A percentile compares a stretch with the other conserved stretches of the same genome.
phyloP scores from a whole-genome alignment of 1,284 basidiomycete genomes.

The Volvariella volvacea region DNA sequence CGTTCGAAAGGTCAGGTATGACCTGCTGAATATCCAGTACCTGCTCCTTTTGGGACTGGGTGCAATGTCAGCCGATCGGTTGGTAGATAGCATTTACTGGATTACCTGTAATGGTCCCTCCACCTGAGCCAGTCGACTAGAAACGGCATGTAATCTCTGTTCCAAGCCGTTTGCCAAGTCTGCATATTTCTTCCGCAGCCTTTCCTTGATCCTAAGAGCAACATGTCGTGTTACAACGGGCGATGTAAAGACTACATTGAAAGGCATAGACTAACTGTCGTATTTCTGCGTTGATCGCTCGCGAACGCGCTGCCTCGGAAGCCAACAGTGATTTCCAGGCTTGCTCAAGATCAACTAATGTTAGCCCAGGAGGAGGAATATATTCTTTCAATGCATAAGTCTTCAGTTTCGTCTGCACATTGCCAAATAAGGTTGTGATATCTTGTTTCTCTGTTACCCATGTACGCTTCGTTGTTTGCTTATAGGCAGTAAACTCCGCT shows the following conservation, averaged over 20 bases:
- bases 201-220: constrained; percentile 76
- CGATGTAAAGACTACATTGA: neutral
- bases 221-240: neutral
- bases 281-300: constrained; percentile 88
- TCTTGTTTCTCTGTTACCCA: constrained; percentile 93
- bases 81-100: constrained; percentile 2
- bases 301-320: constrained; percentile 74
- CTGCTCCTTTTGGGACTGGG: constrained; percentile 29
- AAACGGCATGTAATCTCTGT: constrained; percentile 62
- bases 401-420: constrained; percentile 90
- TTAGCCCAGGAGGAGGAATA: constrained; percentile 68
- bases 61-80: neutral
- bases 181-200: constrained; percentile 79
- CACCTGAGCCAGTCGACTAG: constrained; percentile 70
- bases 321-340: constrained; percentile 73
- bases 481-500: constrained; percentile 73
- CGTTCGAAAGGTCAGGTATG: constrained; percentile 54
- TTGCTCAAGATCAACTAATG: constrained; percentile 69
- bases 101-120: constrained; percentile 75
- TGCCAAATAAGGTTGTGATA: constrained; percentile 82
- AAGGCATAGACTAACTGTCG: constrained; percentile 57
- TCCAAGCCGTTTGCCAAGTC: constrained; percentile 83
- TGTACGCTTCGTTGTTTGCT: constrained; percentile 77
- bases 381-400: constrained; percentile 88
- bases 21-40: constrained; percentile 51